Base-by-base conservation (phyloP, 2,329 filamentous ascomycete genomes). In the Rutstroemia sp. region DNA sequence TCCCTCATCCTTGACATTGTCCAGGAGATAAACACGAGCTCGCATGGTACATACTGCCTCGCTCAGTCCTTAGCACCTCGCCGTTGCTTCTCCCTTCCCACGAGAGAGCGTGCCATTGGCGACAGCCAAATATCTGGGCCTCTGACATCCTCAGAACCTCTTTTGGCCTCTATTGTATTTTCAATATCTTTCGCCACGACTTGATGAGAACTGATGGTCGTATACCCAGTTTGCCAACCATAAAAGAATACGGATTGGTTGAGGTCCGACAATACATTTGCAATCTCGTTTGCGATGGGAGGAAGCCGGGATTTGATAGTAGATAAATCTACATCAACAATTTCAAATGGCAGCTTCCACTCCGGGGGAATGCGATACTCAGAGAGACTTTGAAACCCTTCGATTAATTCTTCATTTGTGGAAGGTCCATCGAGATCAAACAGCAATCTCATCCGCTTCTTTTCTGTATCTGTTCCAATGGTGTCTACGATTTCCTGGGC, bases 221-320 rank as follows among this genome's bases (percentile, higher is more conserved):
- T 86, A 41, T 77, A 66, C 0, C 75, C 74, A 7, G 72, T 71
- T 12, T 72, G 72, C 86, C 86, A 89, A 12, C 85, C 85, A 65
- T 83, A 83, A 51, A 87, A 71, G 65, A 89, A 87, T 4, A 88
- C 84, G n/a, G 82, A 83, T 51, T 74, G 69, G 64, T 88, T 88
- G 60, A 88, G 81, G 16, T 74, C 71, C 2, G 77, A 81, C 52
- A 88, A 71, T 5, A 75, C 71, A 10, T 73, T 63, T 1, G 70
- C 39, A 10, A 84, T 72, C 54, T 73, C 72, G 14, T 69, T 59
- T 19, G 71, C 71, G 12, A 79, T 73, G 2, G 66, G 59, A 21
- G 79, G 80, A 7, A 83, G 70, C 12, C 62, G 69, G 12, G 67
- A 63, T 25, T 74, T 67, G n/a, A 68, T 49, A 41, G 53, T 27